A percentile compares a stretch with the other conserved stretches of the same genome.
These are phyloP conservation scores for Melampsora americana DNA, from an alignment of 1,284 basidiomycete genomes.

Conservation along the genomic window DNA sequence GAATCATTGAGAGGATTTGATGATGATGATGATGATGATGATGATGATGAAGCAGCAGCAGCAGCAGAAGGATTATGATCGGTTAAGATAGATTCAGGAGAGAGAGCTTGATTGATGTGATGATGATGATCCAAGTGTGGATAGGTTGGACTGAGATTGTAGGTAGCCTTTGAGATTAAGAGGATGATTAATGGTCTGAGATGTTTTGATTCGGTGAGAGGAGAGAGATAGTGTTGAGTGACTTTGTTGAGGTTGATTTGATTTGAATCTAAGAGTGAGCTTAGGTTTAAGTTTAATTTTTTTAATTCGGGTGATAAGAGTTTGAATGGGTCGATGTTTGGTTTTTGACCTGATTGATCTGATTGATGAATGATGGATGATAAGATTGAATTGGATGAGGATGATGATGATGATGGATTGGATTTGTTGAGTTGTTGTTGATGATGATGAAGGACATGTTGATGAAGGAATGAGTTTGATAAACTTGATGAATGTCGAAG, in stretches of 20 bases:
- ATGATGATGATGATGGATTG: not conserved
- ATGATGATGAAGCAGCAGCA: not conserved
- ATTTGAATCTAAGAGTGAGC: slow-evolving; percentile 77
- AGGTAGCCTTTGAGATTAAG: slow-evolving; percentile 85
- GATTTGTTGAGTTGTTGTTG: not conserved
- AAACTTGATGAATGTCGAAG: too few relatives aligned
- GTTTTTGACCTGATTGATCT: not conserved
- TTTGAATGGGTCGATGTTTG: slow-evolving; percentile 62
- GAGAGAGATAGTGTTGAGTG: slow-evolving; percentile 86
- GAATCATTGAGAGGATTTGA: not conserved
- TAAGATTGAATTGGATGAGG: not conserved
- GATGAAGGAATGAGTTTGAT: too few relatives aligned
- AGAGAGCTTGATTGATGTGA: slow-evolving; percentile 30
- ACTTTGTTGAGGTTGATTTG: slow-evolving; percentile 82
- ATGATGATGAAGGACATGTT: too few relatives aligned
- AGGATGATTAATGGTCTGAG: slow-evolving; percentile 85
- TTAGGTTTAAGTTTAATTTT: slow-evolving; percentile 69
- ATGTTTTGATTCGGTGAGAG: slow-evolving; percentile 70
- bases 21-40: not conserved
- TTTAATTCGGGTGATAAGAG: slow-evolving; percentile 72
- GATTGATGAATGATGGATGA: not conserved
- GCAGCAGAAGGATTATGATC: slow-evolving; percentile 9
- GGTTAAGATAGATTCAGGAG: slow-evolving; percentile 12
- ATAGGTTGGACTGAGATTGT: slow-evolving; percentile 63
- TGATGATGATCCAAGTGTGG: not conserved